phyloP scores from a whole-genome alignment of 1,284 basidiomycete species.

The Paramarasmius palmivorus region DNA sequence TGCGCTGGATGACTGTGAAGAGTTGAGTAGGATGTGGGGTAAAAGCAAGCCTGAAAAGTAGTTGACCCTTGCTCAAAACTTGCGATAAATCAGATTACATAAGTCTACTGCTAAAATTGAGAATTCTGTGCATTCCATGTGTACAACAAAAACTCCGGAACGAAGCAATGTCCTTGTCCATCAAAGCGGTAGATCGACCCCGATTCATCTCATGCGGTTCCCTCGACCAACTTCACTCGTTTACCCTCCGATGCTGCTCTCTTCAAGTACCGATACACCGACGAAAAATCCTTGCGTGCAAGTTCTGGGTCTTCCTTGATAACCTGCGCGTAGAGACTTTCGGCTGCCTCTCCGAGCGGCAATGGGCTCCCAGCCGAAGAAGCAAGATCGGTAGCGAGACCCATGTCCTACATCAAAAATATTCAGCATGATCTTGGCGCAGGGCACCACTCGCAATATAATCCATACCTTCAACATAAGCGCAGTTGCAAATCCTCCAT shows the following conservation, averaged over 20 bases:
- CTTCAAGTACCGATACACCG: slow-evolving; percentile 68
- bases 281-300: slow-evolving; percentile 75
- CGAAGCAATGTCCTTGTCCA: no score
- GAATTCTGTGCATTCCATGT: no score
- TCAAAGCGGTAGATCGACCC: no score
- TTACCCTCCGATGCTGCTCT: slow-evolving; percentile 12
- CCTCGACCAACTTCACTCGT: not conserved
- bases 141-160: no score
- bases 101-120: not conserved
- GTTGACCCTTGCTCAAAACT: no score
- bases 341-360: slow-evolving; percentile 66
- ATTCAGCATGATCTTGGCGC: slow-evolving; percentile 6
- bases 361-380: slow-evolving; percentile 49
- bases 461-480: slow-evolving; percentile 84
- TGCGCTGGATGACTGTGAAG: slow-evolving; percentile 14
- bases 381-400: slow-evolving; percentile 69
- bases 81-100: no score
- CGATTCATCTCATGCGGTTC: no score
- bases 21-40: slow-evolving; percentile 7
- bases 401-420: slow-evolving; percentile 64
- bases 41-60: not conserved
- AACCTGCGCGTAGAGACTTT: slow-evolving; percentile 57
- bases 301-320: slow-evolving; percentile 57
- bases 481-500: slow-evolving; percentile 82
- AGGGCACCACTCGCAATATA: slow-evolving; percentile 12